phyloP scores from a whole-genome alignment of 2,329 filamentous ascomycete species.

The Neofusicoccum sp. region DNA sequence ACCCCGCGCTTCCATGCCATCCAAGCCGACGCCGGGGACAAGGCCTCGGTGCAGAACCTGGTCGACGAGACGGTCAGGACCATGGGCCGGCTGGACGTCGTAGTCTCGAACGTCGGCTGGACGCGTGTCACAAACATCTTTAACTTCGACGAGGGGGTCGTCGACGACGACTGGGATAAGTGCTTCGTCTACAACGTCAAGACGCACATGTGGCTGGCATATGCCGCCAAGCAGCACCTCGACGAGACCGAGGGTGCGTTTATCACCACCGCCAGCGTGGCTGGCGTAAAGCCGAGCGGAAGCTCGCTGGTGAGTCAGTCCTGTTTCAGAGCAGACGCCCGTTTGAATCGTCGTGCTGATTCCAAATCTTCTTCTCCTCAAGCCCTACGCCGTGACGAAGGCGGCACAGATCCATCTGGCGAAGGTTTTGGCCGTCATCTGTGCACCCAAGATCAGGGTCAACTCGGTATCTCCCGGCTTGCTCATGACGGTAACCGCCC shows the following conservation, averaged over 20 bases:
- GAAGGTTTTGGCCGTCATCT: slow-evolving; percentile 61
- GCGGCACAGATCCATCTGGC: slow-evolving; percentile 69
- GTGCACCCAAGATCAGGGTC: slow-evolving; percentile 61
- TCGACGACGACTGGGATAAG: slow-evolving; percentile 64
- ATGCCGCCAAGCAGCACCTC: slow-evolving; percentile 58
- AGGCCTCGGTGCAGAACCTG: slow-evolving; percentile 42
- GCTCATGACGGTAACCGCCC: slow-evolving; percentile 53
- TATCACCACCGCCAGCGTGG: slow-evolving; percentile 62
- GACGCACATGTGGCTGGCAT: slow-evolving; percentile 51
- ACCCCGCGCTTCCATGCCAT: slow-evolving; percentile 43
- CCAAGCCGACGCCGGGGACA: slow-evolving; percentile 47
- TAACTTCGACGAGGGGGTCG: slow-evolving; percentile 58
- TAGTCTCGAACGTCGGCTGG: slow-evolving; percentile 57
- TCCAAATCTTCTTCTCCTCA: neutral
- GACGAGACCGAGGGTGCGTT: slow-evolving; percentile 61
- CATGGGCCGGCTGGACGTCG: slow-evolving; percentile 50
- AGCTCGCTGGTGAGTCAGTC: slow-evolving; percentile 47
- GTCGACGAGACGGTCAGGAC: slow-evolving; percentile 44
- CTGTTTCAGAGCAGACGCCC: neutral
- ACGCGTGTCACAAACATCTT: slow-evolving; percentile 60
- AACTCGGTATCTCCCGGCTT: slow-evolving; percentile 66
- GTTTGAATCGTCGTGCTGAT: neutral
- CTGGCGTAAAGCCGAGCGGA: slow-evolving; percentile 63
- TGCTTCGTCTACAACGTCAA: slow-evolving; percentile 64
- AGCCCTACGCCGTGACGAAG: slow-evolving; percentile 74